A percentile compares a stretch with the other conserved stretches of the same genome.
Conservation (phyloP, 129 eudicot species). For the Ambrosia trifida region DNA sequence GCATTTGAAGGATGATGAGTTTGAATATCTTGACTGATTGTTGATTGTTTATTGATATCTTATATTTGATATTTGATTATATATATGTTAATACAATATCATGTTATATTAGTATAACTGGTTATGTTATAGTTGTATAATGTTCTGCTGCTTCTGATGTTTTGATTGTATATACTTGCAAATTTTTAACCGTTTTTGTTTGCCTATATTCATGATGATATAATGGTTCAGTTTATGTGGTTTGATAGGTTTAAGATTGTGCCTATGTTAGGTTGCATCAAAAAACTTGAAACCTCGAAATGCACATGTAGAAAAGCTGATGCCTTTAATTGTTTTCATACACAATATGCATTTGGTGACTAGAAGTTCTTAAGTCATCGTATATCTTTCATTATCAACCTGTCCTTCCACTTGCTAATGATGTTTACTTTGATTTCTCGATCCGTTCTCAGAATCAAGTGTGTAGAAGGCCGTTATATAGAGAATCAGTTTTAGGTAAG, state of each 20-base stretch:
- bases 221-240: too few relatives aligned
- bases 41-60: constrained; percentile 17
- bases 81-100: constrained; percentile 6
- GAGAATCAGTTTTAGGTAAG: too few relatives aligned
- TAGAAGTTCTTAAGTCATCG: background rate
- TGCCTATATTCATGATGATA: background rate
- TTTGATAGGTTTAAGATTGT: constrained; percentile 9
- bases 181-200: background rate
- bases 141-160: constrained; percentile 13
- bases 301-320: background rate
- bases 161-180: constrained; percentile 20
- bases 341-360: background rate
- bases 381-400: background rate
- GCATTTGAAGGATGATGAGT: constrained; percentile 83
- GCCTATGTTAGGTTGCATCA: constrained; percentile 3
- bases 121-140: constrained; percentile 18
- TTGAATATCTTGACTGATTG: constrained; percentile 61
- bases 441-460: background rate
- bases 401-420: background rate
- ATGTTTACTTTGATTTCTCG: background rate
- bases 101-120: constrained; percentile 17
- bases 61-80: constrained; percentile 16
- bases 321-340: constrained; percentile 11
- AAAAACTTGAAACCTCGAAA: constrained; percentile 6
- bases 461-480: background rate